Percentiles rank a stretch among this genome's conserved stretches.
These are phyloP conservation scores for Blastocrithidia nonstop DNA, from an alignment of 208 protist genomes.

Conservation along the genomic window DNA sequence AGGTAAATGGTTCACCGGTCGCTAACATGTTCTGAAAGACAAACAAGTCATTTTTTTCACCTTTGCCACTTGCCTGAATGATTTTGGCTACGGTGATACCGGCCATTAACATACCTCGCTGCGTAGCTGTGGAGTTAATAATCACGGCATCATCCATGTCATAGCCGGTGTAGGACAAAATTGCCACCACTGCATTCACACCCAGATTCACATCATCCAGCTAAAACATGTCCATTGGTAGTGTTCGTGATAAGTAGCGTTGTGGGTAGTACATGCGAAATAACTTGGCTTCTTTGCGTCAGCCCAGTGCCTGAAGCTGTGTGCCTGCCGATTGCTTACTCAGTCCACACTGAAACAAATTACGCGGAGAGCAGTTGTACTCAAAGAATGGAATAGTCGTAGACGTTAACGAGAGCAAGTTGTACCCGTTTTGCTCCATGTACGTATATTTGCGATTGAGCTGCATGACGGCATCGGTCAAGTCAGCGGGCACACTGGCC, in stretches of 20 bases:
- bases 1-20: slow-evolving; percentile 43
- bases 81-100: slow-evolving; percentile 89
- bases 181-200: slow-evolving; percentile 98
- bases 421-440: slow-evolving; percentile 90
- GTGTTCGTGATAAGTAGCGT: slow-evolving; percentile 89
- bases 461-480: slow-evolving; percentile 59
- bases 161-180: slow-evolving; percentile 99
- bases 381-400: slow-evolving; percentile 98
- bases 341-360: slow-evolving; percentile 99
- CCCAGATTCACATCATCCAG: slow-evolving; percentile 96
- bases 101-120: slow-evolving; percentile 96
- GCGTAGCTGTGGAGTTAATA: slow-evolving; percentile 95
- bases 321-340: slow-evolving; percentile 99
- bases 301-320: slow-evolving; percentile 81
- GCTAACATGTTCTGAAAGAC: slow-evolving; percentile 78
- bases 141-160: slow-evolving; percentile 99
- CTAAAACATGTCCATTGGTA: slow-evolving; percentile 85
- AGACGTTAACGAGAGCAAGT: slow-evolving; percentile 95
- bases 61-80: slow-evolving; percentile 32
- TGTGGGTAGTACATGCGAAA: slow-evolving; percentile 96
- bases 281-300: slow-evolving; percentile 97
- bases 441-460: slow-evolving; percentile 82
- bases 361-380: slow-evolving; percentile 99
- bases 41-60: slow-evolving; percentile 39
- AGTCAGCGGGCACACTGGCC: slow-evolving; percentile 76